phyloP scores from a whole-genome alignment of 371 early-diverging fungal species.

The Parasitella parasitica region DNA sequence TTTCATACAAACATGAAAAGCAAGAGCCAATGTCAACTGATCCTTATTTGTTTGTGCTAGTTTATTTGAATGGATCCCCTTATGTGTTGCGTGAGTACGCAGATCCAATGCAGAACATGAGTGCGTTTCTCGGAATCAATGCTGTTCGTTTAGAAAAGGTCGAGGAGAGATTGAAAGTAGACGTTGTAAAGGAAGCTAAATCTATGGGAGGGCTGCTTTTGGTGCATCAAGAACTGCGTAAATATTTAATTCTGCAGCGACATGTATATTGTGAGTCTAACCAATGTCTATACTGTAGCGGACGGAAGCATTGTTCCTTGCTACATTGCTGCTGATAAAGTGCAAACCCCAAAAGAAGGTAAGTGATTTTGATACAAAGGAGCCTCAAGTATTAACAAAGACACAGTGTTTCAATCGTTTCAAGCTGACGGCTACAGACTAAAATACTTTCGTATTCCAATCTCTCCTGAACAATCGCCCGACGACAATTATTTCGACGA shows the following conservation, averaged over 20 bases:
- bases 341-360: constrained; percentile 68
- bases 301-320: constrained; percentile 61
- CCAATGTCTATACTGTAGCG: constrained; percentile 25
- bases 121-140: constrained; percentile 67
- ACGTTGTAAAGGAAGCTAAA: constrained; percentile 61
- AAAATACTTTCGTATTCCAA: constrained; percentile 64
- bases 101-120: constrained; percentile 64
- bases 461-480: constrained; percentile 67
- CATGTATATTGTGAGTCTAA: neutral
- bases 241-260: neutral
- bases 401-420: constrained; percentile 53
- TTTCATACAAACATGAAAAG: neutral
- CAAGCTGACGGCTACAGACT: constrained; percentile 47
- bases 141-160: constrained; percentile 65
- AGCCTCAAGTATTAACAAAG: neutral
- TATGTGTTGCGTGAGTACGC: constrained; percentile 70
- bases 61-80: constrained; percentile 61
- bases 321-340: constrained; percentile 61
- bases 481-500: constrained; percentile 72
- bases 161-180: constrained; percentile 69
- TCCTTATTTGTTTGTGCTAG: constrained; percentile 24
- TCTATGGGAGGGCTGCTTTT: constrained; percentile 56
- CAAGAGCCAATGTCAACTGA: neutral
- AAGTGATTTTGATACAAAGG: too few relatives aligned
- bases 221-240: constrained; percentile 71